Evolutionary conservation across 2,329 filamentous ascomycete species (phyloP), one percentile per base, ranked within the genome.

Genomic region (Monilinia fructicola): DNA sequence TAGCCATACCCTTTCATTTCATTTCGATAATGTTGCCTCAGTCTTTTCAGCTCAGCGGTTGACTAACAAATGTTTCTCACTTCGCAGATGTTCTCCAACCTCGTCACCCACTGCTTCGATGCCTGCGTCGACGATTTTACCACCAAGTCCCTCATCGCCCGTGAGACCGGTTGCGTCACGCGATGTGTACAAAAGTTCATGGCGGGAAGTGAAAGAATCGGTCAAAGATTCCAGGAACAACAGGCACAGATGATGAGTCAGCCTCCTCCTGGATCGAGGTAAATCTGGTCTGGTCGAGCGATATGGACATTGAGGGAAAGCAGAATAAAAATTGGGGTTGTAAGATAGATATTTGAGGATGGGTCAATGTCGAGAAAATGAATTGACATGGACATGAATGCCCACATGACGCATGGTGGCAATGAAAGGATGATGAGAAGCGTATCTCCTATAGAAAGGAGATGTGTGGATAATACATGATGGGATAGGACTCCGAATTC

Each of bases 71-170:
- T 58, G 21, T 31, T 14, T 21, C 23, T 40, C 40, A 23, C 21
- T 38, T 26, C 26, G n/a, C 69, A 86, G 84, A 81, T 86, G 78
- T 86, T 85, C 75, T 82, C 81, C 76, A 88, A 87, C 81, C 84
- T 91, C 65, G 90, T 93, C 75, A 89, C 92, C 79, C 86, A 89
- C 81, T 99, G 95, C 87, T 99, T 99, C 85, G 89, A 92, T 78
- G 90, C 95, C 80, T 99, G 95, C 84, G 87, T 99, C 81, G 94
- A 93, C 80, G 93, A 98, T 84, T 99, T 99, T 86, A 96, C 93
- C 76, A 96, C 93, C 82, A 98, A 98, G 83, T 91, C 92, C 59
- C 87, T 99, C 72, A 90, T 91, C 70, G 86, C 88, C 73, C 90
- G 92, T 78, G 95, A 99, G 82, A 90, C 91, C 76, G 90, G 91